Base-by-base conservation (phyloP, 2,329 filamentous ascomycete species). In the Claviceps quebecensis region DNA sequence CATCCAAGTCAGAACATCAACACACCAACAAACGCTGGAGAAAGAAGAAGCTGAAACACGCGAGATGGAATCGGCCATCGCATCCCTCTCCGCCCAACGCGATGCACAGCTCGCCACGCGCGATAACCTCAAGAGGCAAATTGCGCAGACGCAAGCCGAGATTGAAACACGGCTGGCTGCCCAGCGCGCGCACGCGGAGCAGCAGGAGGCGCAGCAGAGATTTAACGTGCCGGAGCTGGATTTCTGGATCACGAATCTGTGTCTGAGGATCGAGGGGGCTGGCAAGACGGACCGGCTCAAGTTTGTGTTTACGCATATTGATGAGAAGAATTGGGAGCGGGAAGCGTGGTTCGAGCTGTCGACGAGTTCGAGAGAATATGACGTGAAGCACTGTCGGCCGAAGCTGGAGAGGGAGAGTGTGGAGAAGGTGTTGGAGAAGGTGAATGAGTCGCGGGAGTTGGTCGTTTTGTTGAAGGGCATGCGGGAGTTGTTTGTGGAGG, bases 261-360 rank as follows among this genome's bases (percentile, higher is more conserved):
- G 91, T 53, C 67, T 97, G 63, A 76, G 85, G 54, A 94, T 98
- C 62, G 91, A 97, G 63, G 91, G 91, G 1, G 86, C 87, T 0
- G 90, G 87, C 1, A 78, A 80, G 62, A 83, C 87, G 56, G 90
- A 96, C 67, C 78, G 86, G 26, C 73, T 98, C 59, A 91, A 91
- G 67, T 95, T 98, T 65, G 78, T 93, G 2, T 98, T 88, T 63
- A 86, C 81, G 29, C 87, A 94, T 65, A 74, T 97, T 45, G 82
- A 94, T 63, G 88, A 95, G 70, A 80, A 81, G 60, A 84, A 93
- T 63, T 90, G 87, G 84, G 87, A 90, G 59, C 77, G 82, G 53
- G 90, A 97, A 70, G 89, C 86, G 14, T 94, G 86, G 83, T 97
- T 98, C 64, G 91, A 97, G 71, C 72, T 98, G 52, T 83, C 85